Evolutionary conservation across 2,329 filamentous ascomycete species (phyloP).

Genomic region (Xylariaceae sp.): DNA sequence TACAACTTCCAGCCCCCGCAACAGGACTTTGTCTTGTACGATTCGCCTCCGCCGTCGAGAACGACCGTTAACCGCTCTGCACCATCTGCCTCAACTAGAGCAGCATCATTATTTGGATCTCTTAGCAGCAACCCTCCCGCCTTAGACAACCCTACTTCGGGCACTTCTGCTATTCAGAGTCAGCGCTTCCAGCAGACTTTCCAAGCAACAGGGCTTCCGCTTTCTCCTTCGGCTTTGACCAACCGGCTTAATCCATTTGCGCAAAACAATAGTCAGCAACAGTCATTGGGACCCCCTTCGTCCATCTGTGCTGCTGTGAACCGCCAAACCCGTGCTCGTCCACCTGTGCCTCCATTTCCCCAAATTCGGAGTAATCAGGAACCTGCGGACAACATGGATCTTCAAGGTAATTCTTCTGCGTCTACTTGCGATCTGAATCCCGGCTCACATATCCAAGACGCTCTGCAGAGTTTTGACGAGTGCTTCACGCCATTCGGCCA

Average conservation of each 20-base stretch:
- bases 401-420: conserved; percentile 44
- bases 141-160: conserved; percentile 42
- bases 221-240: conserved; percentile 48
- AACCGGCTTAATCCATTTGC: conserved; percentile 53
- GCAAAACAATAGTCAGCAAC: conserved; percentile 40
- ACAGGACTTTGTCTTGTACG: conserved; percentile 78
- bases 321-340: conserved; percentile 51
- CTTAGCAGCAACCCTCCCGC: conserved; percentile 31
- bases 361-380: conserved; percentile 52
- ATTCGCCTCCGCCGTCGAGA: conserved; percentile 38
- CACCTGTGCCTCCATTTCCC: conserved; percentile 67
- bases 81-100: conserved; percentile 39
- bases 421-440: background rate
- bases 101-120: conserved; percentile 36
- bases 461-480: conserved; percentile 50
- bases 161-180: conserved; percentile 46
- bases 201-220: conserved; percentile 51
- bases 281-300: conserved; percentile 61
- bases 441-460: conserved; percentile 40
- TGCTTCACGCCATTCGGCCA: conserved; percentile 55
- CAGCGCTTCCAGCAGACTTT: conserved; percentile 56
- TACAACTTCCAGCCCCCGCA: conserved; percentile 48
- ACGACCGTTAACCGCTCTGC: conserved; percentile 40
- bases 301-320: conserved; percentile 56
- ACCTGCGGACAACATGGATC: conserved; percentile 46